A percentile compares a stretch with the other conserved stretches of the same genome.
These are phyloP conservation scores for Diaporthe sp. DNA, from an alignment of 2,329 filamentous ascomycete species.

Conservation along the genomic window DNA sequence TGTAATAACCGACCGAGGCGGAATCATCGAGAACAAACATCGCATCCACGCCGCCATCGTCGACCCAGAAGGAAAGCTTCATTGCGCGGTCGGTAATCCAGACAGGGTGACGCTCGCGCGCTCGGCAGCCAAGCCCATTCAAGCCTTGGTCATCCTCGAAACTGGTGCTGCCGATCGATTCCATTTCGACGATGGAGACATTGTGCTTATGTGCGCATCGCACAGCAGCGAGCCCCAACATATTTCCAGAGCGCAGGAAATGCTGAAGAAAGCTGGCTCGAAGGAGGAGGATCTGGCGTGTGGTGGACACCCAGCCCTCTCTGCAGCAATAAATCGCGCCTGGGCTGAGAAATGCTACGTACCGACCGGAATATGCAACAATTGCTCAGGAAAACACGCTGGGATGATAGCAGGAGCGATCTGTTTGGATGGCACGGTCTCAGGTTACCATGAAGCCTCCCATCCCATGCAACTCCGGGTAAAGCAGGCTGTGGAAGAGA, in stretches of 20 bases:
- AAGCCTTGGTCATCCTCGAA: background rate
- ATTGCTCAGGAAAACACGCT: background rate
- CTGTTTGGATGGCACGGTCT: background rate
- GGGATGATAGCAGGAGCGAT: background rate
- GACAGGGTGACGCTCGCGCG: background rate
- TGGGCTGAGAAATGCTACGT: background rate
- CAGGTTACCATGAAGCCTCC: background rate
- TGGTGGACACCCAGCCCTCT: background rate
- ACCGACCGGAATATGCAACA: background rate
- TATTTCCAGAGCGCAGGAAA: background rate
- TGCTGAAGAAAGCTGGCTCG: background rate
- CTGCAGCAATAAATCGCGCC: background rate
- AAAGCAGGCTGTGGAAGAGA: background rate
- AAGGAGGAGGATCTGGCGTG: background rate
- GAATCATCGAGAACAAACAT: background rate
- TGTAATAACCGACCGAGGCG: background rate
- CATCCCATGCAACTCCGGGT: background rate
- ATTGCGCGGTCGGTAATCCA: background rate
- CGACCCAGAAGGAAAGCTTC: background rate
- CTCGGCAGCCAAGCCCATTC: background rate
- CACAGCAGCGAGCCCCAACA: background rate
- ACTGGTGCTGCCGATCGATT: background rate
- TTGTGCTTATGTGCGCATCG: background rate
- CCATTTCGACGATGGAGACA: background rate
- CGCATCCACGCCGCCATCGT: background rate